Conservation (phyloP, 768 basidiomycete genomes). For the Agaricus subrufescens region DNA sequence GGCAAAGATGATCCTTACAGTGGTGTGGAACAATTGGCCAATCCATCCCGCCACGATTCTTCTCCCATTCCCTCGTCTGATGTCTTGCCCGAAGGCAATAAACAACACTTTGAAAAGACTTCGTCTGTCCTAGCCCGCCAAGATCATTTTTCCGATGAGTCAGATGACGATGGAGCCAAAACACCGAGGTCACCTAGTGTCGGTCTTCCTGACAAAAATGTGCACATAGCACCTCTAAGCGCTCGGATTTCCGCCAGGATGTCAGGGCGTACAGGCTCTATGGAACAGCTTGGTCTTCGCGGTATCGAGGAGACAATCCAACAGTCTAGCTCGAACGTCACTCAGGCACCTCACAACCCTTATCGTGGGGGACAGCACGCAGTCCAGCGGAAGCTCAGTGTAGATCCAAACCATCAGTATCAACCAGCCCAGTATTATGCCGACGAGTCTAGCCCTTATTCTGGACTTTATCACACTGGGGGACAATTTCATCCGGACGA, state of each 20-base stretch:
- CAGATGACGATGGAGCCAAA: slow-evolving; percentile 50
- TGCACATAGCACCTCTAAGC: neutral
- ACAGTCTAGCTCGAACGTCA: neutral
- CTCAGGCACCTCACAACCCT: neutral
- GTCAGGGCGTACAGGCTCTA: neutral
- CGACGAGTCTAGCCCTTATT: slow-evolving; percentile 8
- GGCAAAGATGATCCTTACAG: slow-evolving; percentile 32
- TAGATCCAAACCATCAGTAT: slow-evolving; percentile 5
- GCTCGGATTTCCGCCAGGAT: neutral
- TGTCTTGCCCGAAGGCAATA: slow-evolving; percentile 40
- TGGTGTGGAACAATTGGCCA: slow-evolving; percentile 27
- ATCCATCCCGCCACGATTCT: slow-evolving; percentile 25
- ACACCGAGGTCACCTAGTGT: slow-evolving; percentile 68
- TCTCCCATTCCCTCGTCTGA: slow-evolving; percentile 55
- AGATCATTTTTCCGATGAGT: slow-evolving; percentile 33
- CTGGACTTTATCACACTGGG: neutral
- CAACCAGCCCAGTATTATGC: slow-evolving; percentile 1
- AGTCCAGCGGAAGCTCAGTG: neutral
- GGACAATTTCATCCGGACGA: slow-evolving; percentile 30
- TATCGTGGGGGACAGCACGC: neutral
- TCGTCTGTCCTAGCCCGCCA: slow-evolving; percentile 28
- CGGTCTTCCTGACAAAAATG: slow-evolving; percentile 45
- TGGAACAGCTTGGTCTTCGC: slow-evolving; percentile 6
- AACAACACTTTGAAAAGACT: slow-evolving; percentile 22
- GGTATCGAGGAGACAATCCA: slow-evolving; percentile 6